Evolutionary conservation across 441 rosid genomes (phyloP), one percentile per base, ranked within the genome.

Genomic region (Theobroma grandiflorum): DNA sequence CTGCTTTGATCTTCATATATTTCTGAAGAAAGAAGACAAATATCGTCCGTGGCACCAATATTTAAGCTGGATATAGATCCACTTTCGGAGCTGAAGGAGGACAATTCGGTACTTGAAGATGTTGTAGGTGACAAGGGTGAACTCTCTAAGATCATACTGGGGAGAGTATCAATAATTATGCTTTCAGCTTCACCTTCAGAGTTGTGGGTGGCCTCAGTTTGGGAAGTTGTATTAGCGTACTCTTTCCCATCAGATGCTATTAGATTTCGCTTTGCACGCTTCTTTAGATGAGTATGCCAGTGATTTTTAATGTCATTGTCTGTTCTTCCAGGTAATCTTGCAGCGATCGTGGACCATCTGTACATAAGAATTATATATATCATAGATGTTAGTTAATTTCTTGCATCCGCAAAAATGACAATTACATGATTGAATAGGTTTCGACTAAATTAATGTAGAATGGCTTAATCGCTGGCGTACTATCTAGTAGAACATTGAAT

Each of bases 271-370:
- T 65, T 50, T 3, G 45, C 40, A 16, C 20, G 72, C 66, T 78
- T 88, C 86, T 84, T 88, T 8, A 88, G 55, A 61, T 42, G 42
- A 15, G 86, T 52, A 67, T 88, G 88, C 91, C 91, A 88, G 58
- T 82, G 68, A 58, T 88, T 88, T 42, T 88, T 88, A 6, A 88
- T 59, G 35, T 84, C 86, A 42, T 88, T 86, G 50, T 88, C 90
- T 3, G 88, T 79, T 86, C 90, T 82, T 84, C 88, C 88, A 0
- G 84, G 87, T 58, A 88, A 80, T 22, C 74, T 62, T 38, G 77
- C 73, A 18, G 90, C 88, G n/a, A 88, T 84, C 74, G 26, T 11
- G 47, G 89, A 84, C 91, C 91, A 88, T 74, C 91, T 88, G 83
- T 8, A 20, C 31, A 31, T 9, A 62, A 31, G 2, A 63, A 57